These are phyloP conservation scores for Apostasia ramifera DNA, from an alignment of 106 monocot genomes.

Conservation along the genomic window DNA sequence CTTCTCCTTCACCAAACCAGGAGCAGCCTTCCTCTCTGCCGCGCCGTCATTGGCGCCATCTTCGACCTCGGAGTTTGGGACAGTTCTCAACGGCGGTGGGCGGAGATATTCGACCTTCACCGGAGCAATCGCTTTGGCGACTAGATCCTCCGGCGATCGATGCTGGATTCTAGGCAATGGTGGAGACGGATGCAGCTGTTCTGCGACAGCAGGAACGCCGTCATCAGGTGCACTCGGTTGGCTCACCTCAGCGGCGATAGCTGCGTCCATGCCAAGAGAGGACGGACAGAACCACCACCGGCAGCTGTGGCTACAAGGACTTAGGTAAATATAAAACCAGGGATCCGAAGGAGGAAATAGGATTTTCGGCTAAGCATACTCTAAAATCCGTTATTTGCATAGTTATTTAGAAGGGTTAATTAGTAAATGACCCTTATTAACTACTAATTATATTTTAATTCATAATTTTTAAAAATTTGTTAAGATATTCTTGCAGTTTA, in stretches of 20 bases:
- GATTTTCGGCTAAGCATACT: too few relatives aligned
- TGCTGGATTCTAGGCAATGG: not conserved
- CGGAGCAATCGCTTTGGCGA: slow-evolving; percentile 74
- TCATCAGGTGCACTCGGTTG: not conserved
- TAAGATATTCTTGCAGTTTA: too few relatives aligned
- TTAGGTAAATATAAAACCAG: too few relatives aligned
- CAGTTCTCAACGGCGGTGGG: slow-evolving; percentile 40
- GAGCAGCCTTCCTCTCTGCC: slow-evolving; percentile 11
- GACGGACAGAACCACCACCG: too few relatives aligned
- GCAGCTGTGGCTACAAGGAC: too few relatives aligned
- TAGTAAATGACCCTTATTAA: too few relatives aligned
- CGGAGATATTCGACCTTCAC: slow-evolving; percentile 76
- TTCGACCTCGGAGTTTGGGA: slow-evolving; percentile 3
- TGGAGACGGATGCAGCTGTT: not conserved
- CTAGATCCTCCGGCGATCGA: slow-evolving; percentile 57
- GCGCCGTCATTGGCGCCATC: slow-evolving; percentile 1
- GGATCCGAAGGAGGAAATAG: too few relatives aligned
- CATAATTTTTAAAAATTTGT: too few relatives aligned
- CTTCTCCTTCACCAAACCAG: slow-evolving; percentile 49
- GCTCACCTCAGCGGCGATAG: not conserved
- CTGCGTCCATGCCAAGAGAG: slow-evolving; percentile 3
- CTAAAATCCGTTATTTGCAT: too few relatives aligned
- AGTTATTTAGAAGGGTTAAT: too few relatives aligned
- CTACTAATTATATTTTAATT: too few relatives aligned
- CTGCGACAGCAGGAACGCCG: not conserved